These are phyloP conservation scores for Neurospora sublineolata DNA, from an alignment of 495 filamentous ascomycete species.

Conservation along the genomic window DNA sequence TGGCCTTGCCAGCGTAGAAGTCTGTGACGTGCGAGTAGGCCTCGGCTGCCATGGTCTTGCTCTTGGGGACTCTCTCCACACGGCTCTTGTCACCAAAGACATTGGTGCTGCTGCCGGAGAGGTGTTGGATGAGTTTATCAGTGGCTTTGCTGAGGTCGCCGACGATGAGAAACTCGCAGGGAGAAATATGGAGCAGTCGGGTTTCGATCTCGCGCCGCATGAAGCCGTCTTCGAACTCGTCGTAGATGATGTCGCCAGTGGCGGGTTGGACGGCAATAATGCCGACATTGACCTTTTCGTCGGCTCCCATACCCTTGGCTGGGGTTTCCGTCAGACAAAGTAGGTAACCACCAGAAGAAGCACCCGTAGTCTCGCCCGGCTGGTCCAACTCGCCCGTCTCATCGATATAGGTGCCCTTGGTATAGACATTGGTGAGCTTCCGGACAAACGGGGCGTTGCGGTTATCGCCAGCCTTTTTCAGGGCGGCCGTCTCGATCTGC, in stretches of 20 bases:
- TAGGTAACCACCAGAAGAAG: constrained; percentile 75
- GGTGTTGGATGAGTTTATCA: constrained; percentile 82
- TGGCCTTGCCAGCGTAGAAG: constrained; percentile 88
- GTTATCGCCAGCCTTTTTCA: constrained; percentile 95
- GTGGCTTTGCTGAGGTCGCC: constrained; percentile 87
- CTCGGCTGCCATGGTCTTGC: constrained; percentile 74
- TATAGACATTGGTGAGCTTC: constrained; percentile 93
- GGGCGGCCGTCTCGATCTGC: constrained; percentile 93
- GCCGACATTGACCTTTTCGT: constrained; percentile 88
- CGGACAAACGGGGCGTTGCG: constrained; percentile 83
- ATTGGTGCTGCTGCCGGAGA: constrained; percentile 76
- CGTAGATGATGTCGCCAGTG: constrained; percentile 92
- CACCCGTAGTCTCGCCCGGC: constrained; percentile 37
- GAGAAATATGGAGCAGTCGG: constrained; percentile 82
- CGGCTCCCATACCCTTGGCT: constrained; percentile 73
- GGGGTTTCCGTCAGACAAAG: constrained; percentile 86
- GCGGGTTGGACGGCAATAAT: constrained; percentile 91
- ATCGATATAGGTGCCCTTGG: constrained; percentile 96
- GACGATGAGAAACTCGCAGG: constrained; percentile 92
- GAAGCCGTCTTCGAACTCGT: constrained; percentile 95
- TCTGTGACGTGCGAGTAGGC: constrained; percentile 80
- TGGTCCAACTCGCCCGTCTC: constrained; percentile 73
- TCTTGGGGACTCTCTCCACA: constrained; percentile 64
- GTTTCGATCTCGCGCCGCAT: constrained; percentile 98
- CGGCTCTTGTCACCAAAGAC: constrained; percentile 86